Base-by-base conservation (phyloP, 371 early-diverging fungal species). In the Circinella minor region DNA sequence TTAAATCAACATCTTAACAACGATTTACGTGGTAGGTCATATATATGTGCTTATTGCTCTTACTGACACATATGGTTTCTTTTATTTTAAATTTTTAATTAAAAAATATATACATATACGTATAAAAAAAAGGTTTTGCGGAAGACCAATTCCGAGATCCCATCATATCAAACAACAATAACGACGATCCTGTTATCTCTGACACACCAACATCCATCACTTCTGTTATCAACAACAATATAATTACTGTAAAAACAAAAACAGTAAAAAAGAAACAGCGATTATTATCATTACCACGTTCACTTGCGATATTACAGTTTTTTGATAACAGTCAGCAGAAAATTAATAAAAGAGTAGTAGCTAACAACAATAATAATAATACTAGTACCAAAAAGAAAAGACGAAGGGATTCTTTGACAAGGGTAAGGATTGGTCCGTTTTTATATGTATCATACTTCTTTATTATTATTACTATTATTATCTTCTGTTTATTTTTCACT, bases 21-120 rank as follows among this genome's bases (percentile, higher is more conserved):
- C 10, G 69, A 69, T 17, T 37, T 69, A 47, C 61, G 55, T 27
- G 69, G 69, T 69, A 69, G 5, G 39, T 27, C 11, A 43, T 43
- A 43, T 43, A 43, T 43, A 43, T 43, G 27, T 27, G 27, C 27
- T 27, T 27, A 27, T 27, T 27, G 27, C 27, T 27, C 2, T 2
- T 27, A 27, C 27, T 27, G 34, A 15, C 37, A 60, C 27, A 34
- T 14, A 57, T 8, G 5, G 4, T 36, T 15, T 20, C 60, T 37
- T 20, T 34, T 36, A 34, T 34, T 34, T 27, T 27, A 27, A 27
- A 27, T 27, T n/a, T n/a, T n/a, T n/a, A n/a, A 39, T 9, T 6
- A 38, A 61, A 36, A 61, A n/a, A 43, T 11, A 17, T 20, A 20
- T 13, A 17, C 3, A 4, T 47, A 63, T 5, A 13, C n/a, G n/a